Evolutionary conservation across 2,329 filamentous ascomycete species (phyloP), one percentile per base, ranked within the genome.

Genomic region (Talaromyces piceae): DNA sequence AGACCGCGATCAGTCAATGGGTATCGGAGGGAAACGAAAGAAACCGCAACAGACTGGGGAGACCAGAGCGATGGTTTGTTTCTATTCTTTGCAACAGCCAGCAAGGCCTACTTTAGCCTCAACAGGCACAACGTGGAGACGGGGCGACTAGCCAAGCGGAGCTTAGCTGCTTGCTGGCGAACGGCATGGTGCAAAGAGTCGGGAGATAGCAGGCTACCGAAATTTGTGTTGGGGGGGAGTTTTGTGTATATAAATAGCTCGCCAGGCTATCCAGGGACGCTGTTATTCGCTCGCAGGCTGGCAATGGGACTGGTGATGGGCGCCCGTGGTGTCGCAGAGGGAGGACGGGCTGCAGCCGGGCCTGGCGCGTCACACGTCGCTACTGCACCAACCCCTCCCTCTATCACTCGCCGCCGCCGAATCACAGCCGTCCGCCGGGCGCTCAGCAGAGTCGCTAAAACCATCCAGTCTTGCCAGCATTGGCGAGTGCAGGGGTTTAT

Each of bases 61-160:
- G 39, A 30, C 26, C 23, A 49, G 41, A 43, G 33, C 33, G 33
- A 45, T 53, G 56, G 54, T 47, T 55, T 52, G 60, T 57, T 59
- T 59, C 59, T 59, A 61, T 62, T 64, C 58, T 61, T 63, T 61
- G 61, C 62, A 61, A 58, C 56, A 58, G 28, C 45, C 27, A 46
- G 49, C 49, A n/a, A n/a, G n/a, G 26, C 22, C 11, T 23, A n/a
- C 30, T 28, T 28, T 50, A 50, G 49, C 28, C 23, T 37, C 41
- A 28, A 25, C 44, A 25, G 22, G 28, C 44, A 13, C 39, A 43
- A 25, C 39, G 39, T 43, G 39, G 39, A 43, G 20, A 25, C 39
- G 20, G n/a, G 23, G 20, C 13, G 23, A 18, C 39, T 20, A 41
- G 28, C 44, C n/a, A 20, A 25, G 23, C n/a, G 22, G 39, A 43